Evolutionary conservation across 73 alveolate genomes (phyloP).

Genomic region (Durusdinium trenchii): DNA sequence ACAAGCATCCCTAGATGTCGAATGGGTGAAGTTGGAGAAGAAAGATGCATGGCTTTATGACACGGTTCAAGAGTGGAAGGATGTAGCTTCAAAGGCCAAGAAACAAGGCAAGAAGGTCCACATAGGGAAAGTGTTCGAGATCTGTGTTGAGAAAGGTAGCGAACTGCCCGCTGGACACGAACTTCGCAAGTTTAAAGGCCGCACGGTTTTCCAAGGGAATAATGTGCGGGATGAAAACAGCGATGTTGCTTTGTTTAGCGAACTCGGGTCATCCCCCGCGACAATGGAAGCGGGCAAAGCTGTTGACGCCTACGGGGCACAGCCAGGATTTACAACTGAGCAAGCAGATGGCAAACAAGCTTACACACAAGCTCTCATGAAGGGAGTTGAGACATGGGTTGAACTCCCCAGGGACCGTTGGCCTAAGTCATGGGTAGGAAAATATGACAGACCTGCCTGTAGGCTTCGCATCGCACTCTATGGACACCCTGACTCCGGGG

Average conservation of each 20-base stretch:
- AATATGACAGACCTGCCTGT: background rate
- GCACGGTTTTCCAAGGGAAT: background rate
- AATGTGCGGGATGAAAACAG: background rate
- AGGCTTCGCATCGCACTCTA: background rate
- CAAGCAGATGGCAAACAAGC: constrained; percentile 40
- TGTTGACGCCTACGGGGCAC: constrained; percentile 4
- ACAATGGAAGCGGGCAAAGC: constrained; percentile 53
- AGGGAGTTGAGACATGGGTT: constrained; percentile 12
- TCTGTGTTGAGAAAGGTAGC: constrained; percentile 55
- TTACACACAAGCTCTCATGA: constrained; percentile 20
- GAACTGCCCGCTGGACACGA: background rate
- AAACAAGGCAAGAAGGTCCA: constrained; percentile 11
- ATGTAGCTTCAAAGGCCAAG: background rate
- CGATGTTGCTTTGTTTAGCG: background rate
- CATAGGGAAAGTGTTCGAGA: background rate
- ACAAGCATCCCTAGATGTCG: background rate
- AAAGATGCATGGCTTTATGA: constrained; percentile 9
- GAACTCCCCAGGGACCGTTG: constrained; percentile 3
- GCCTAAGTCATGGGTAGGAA: constrained; percentile 4
- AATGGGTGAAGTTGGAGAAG: background rate
- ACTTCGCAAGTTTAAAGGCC: background rate
- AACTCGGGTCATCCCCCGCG: background rate
- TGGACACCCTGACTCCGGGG: constrained; percentile 48
- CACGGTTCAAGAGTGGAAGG: background rate
- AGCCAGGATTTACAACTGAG: background rate